Base-by-base conservation (phyloP, 2,329 filamentous ascomycete species). In the Colletotrichum costaricense region DNA sequence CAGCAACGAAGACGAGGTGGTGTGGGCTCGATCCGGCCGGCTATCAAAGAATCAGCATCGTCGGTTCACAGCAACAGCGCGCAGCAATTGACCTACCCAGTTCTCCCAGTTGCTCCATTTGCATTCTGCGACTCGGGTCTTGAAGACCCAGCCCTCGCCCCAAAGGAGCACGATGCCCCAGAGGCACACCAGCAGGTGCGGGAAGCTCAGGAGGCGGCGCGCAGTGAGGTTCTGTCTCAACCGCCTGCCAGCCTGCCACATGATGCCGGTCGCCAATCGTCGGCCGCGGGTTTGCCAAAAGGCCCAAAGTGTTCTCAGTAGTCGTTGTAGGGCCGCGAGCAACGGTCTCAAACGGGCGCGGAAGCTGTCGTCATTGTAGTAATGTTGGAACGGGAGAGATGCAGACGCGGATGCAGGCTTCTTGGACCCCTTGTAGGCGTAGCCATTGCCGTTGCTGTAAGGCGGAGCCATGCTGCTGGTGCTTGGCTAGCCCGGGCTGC, bases 31-130 rank as follows among this genome's bases (percentile, higher is more conserved):
- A 93, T 77, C 88, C 91, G 78, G 89, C 84, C 66, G 95, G 94
- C 97, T 98, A 79, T 49, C 68, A 46, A 49, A 68, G 49, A 59
- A 65, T 72, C 52, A 68, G 55, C 46, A 62, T 57, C 19, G 22
- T 52, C 22, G 64, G 22, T n/a, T 46, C 35, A 19, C n/a, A 2
- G 26, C 54, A 19, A 12, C n/a, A 26, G 42, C 16, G 46, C 5
- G 46, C 5, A 52, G 73, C 11, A n/a, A 11, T 70, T 60, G 55
- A 78, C 90, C 79, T 87, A 97, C 95, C 95, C 97, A 99, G 82
- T 90, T 88, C 86, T 99, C 97, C 97, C 97, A 99, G 54, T 89
- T 89, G 46, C 90, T 88, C 97, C 97, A 99, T 67, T 89, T 85
- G 82, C 97, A 99, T 64, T 85, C 87, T 69, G 89, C 86, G 19